Evolutionary conservation across 2,329 filamentous ascomycete genomes (phyloP).

Genomic region (Calonectria pseudoturangicola): DNA sequence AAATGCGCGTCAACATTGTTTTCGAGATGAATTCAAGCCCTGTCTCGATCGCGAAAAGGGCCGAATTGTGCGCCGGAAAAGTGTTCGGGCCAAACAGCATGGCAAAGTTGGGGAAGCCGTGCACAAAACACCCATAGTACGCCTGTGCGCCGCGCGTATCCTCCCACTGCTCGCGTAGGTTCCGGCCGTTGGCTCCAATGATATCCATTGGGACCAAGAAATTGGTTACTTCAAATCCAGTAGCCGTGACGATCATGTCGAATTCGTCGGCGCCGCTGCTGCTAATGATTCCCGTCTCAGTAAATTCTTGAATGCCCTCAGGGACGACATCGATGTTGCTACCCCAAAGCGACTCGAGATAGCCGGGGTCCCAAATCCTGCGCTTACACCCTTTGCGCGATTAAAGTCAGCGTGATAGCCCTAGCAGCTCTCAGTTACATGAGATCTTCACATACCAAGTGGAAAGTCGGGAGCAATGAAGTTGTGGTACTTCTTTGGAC

Average conservation of each 20-base stretch:
- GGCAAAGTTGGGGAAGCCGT: conserved; percentile 57
- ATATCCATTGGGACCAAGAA: conserved; percentile 55
- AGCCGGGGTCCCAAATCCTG: conserved; percentile 54
- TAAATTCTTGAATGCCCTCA: conserved; percentile 31
- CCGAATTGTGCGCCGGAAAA: conserved; percentile 34
- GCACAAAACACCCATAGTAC: conserved; percentile 54
- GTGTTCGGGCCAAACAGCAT: conserved; percentile 34
- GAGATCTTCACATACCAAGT: conserved; percentile 39
- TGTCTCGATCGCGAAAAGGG: conserved; percentile 28
- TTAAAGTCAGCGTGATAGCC: not conserved
- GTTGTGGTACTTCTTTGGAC: conserved; percentile 51
- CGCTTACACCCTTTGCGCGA: conserved; percentile 51
- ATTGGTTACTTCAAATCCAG: conserved; percentile 51
- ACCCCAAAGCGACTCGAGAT: conserved; percentile 28
- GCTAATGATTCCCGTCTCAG: conserved; percentile 35
- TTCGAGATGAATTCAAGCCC: conserved; percentile 20
- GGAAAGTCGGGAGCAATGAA: conserved; percentile 53
- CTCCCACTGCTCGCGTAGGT: conserved; percentile 54
- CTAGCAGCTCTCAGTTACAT: no score
- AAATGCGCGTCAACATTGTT: conserved; percentile 22
- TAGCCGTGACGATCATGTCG: conserved; percentile 41
- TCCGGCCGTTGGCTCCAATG: conserved; percentile 46
- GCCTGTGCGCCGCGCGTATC: conserved; percentile 53
- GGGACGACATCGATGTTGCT: conserved; percentile 32
- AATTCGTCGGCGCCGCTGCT: conserved; percentile 34